Conservation (phyloP, 2,329 filamentous ascomycete species). For the Geosmithia putterillii region DNA sequence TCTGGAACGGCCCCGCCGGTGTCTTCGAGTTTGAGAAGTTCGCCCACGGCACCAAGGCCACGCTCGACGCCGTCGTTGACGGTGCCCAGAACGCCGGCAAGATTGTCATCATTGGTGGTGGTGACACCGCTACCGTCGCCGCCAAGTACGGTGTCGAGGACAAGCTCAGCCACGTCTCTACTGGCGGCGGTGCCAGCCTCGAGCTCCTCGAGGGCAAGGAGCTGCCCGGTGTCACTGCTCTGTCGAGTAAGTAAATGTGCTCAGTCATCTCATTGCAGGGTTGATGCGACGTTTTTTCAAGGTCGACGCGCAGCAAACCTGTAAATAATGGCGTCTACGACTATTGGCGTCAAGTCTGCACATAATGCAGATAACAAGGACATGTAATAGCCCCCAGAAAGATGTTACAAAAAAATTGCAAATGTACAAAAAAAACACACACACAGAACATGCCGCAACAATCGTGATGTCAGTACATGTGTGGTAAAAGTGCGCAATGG, state of each 20-base stretch:
- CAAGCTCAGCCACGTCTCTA: slow-evolving; percentile 97
- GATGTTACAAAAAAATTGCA: neutral
- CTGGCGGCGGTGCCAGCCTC: slow-evolving; percentile 86
- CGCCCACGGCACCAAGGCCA: slow-evolving; percentile 81
- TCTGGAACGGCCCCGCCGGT: slow-evolving; percentile 96
- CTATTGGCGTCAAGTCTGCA: neutral
- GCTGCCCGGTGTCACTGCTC: slow-evolving; percentile 80
- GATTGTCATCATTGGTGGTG: slow-evolving; percentile 97
- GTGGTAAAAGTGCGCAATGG: no score
- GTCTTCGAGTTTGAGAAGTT: slow-evolving; percentile 98
- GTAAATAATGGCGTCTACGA: no score
- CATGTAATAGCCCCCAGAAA: neutral
- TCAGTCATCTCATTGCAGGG: neutral
- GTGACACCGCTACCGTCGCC: slow-evolving; percentile 94
- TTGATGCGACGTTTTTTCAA: neutral
- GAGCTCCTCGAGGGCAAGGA: slow-evolving; percentile 98
- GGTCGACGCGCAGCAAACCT: neutral
- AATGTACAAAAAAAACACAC: neutral
- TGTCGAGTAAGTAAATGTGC: slow-evolving; percentile 61
- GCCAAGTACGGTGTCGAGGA: slow-evolving; percentile 94
- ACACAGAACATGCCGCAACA: no score
- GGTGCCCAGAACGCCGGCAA: slow-evolving; percentile 67
- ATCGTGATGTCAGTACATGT: no score
- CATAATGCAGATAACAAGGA: neutral
- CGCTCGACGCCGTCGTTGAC: slow-evolving; percentile 75